Evolutionary conservation across 1,284 basidiomycete genomes (phyloP), one percentile per base, ranked within the genome.

Genomic region (Marasmius oreades): DNA sequence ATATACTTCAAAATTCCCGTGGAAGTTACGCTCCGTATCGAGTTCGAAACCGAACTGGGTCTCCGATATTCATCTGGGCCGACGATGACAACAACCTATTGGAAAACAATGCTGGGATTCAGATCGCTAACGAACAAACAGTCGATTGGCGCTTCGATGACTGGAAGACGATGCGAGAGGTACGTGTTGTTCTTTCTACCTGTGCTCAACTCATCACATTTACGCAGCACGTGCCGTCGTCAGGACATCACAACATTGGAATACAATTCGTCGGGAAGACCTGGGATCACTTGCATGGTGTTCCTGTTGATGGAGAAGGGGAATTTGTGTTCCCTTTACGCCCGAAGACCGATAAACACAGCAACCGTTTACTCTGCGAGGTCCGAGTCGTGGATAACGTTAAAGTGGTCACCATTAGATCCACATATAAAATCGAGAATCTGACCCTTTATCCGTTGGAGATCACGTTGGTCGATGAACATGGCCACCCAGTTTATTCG

Each of bases 101-200:
- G 8, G 79, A 79, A 48, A 80, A 82, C 55, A 66, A 72, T 6
- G 70, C 74, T 33, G 71, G 78, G 51, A 73, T 81, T 45, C 85
- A 82, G 68, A 77, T 92, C 55, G 72, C 80, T 28, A 85, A 95
- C 62, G 90, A 90, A 45, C 81, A 90, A 61, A 86, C 83, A 2
- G 77, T 93, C 14, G 96, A 98, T 52, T 99, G 97, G 97, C 80
- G 95, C 56, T 99, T 99, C 66, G 95, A 98, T 68, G 96, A 99
- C 66, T 96, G 94, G 90, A 91, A 90, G 70, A 88, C 88, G 7
- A 90, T 93, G 75, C 87, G 97, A 68, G 97, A 99, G 77, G 93
- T 93, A 66, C 61, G 76, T 62, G 10, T 23, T 11, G 46, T 46
- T 8, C 23, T 46, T 26, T 53, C 22, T 16, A 28, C 44, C 26